phyloP scores from a whole-genome alignment of 2,329 filamentous ascomycete genomes.

The Rugonectria rugulosa region DNA sequence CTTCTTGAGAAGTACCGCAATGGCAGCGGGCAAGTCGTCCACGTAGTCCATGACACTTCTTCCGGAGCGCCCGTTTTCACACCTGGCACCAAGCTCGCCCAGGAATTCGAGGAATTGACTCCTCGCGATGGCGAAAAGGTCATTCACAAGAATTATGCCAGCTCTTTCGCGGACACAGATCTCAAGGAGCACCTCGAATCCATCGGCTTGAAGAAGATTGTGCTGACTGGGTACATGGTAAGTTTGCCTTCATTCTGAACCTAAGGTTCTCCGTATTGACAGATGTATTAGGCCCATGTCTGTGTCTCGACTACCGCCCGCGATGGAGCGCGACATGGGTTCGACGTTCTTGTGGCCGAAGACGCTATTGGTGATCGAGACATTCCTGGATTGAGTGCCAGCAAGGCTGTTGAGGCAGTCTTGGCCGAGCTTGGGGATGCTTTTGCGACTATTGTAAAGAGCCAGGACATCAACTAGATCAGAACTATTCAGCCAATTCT shows the following conservation, averaged over 20 bases:
- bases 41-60: slow-evolving; percentile 67
- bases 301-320: slow-evolving; percentile 70
- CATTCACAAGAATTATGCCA: slow-evolving; percentile 65
- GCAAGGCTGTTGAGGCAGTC: slow-evolving; percentile 58
- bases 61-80: slow-evolving; percentile 72
- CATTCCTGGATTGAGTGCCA: slow-evolving; percentile 67
- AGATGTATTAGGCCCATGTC: slow-evolving; percentile 62
- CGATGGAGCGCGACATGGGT: slow-evolving; percentile 66
- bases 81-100: slow-evolving; percentile 63
- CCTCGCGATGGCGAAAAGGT: slow-evolving; percentile 63
- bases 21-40: slow-evolving; percentile 59
- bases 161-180: slow-evolving; percentile 67
- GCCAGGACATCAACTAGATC: slow-evolving; percentile 38
- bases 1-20: slow-evolving; percentile 68
- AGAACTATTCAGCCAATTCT: background rate
- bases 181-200: slow-evolving; percentile 60
- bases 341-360: slow-evolving; percentile 67
- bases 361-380: slow-evolving; percentile 72
- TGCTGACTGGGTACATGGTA: slow-evolving; percentile 67
- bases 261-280: background rate
- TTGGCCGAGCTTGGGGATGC: slow-evolving; percentile 68
- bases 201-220: slow-evolving; percentile 64
- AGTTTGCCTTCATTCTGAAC: slow-evolving; percentile 24
- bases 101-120: slow-evolving; percentile 67
- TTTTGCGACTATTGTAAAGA: slow-evolving; percentile 66